Conservation (phyloP, 1,284 basidiomycete genomes). For the Cutaneotrichosporon cyanovorans region DNA sequence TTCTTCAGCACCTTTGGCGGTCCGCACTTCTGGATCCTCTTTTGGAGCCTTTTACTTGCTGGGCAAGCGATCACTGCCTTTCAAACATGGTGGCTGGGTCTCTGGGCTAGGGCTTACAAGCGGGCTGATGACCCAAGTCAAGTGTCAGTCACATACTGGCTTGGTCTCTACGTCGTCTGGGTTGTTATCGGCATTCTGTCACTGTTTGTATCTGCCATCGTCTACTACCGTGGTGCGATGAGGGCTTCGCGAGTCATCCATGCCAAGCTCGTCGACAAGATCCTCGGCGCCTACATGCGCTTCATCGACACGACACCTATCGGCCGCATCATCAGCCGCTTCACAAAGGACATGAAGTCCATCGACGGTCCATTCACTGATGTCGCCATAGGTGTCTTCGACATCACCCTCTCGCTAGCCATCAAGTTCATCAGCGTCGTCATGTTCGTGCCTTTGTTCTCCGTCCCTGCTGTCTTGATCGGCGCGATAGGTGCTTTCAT, state of each 20-base stretch:
- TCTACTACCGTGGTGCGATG: slow-evolving; percentile 48
- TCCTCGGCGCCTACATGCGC: slow-evolving; percentile 55
- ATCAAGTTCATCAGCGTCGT: slow-evolving; percentile 50
- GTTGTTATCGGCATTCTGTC: slow-evolving; percentile 29
- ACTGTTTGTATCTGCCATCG: slow-evolving; percentile 36
- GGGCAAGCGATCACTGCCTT: slow-evolving; percentile 41
- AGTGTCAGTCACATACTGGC: slow-evolving; percentile 46
- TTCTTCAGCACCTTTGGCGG: slow-evolving; percentile 46
- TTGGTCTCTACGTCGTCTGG: slow-evolving; percentile 49
- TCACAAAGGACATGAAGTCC: slow-evolving; percentile 54
- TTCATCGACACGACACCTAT: slow-evolving; percentile 57
- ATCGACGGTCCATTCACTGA: slow-evolving; percentile 43
- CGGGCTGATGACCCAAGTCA: slow-evolving; percentile 25
- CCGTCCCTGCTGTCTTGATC: slow-evolving; percentile 43
- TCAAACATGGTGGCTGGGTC: slow-evolving; percentile 56
- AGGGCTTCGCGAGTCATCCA: slow-evolving; percentile 57
- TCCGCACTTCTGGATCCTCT: slow-evolving; percentile 44
- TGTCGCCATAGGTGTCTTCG: slow-evolving; percentile 32
- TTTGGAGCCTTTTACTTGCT: slow-evolving; percentile 30
- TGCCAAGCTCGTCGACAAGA: slow-evolving; percentile 51
- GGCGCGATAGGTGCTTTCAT: slow-evolving; percentile 49
- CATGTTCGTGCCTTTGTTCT: slow-evolving; percentile 49
- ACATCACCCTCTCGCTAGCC: slow-evolving; percentile 43
- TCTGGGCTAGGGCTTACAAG: slow-evolving; percentile 56
- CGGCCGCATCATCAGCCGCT: slow-evolving; percentile 55